Percentiles rank a stretch among this genome's conserved stretches.
phyloP scores from a whole-genome alignment of 129 eudicot species.

The Pittosporum tobira region DNA sequence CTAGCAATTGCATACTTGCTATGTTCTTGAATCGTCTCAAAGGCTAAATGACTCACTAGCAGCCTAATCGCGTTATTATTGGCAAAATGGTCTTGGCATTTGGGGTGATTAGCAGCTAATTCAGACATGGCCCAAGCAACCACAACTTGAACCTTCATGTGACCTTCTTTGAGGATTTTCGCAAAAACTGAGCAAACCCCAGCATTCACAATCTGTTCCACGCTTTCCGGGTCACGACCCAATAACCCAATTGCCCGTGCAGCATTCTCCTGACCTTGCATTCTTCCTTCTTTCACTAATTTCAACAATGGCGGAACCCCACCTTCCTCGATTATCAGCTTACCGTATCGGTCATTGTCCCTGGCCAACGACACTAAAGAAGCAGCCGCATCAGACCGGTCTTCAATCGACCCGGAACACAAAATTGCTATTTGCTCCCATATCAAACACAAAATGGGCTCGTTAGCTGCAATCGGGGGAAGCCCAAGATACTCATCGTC shows the following conservation, averaged over 20 bases:
- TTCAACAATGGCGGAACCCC: slow-evolving; percentile 56
- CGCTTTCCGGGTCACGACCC: slow-evolving; percentile 47
- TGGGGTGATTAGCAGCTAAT: slow-evolving; percentile 33
- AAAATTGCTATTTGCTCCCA: slow-evolving; percentile 65
- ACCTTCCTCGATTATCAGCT: slow-evolving; percentile 56
- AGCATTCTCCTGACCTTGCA: slow-evolving; percentile 67
- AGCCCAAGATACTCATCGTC: slow-evolving; percentile 48
- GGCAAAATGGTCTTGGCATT: slow-evolving; percentile 52
- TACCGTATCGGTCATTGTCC: slow-evolving; percentile 52
- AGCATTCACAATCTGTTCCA: slow-evolving; percentile 38
- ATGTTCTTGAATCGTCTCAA: slow-evolving; percentile 61
- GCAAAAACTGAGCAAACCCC: slow-evolving; percentile 49
- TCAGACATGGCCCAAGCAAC: slow-evolving; percentile 71
- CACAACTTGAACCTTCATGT: slow-evolving; percentile 51
- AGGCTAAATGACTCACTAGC: slow-evolving; percentile 59
- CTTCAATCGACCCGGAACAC: slow-evolving; percentile 40
- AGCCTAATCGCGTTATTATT: slow-evolving; percentile 43
- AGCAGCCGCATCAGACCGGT: slow-evolving; percentile 52
- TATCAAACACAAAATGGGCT: slow-evolving; percentile 52
- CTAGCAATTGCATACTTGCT: slow-evolving; percentile 40
- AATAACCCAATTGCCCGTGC: slow-evolving; percentile 50
- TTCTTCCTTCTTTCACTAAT: slow-evolving; percentile 51
- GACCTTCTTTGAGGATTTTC: slow-evolving; percentile 48
- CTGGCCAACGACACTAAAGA: slow-evolving; percentile 58
- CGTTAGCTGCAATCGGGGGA: slow-evolving; percentile 61